Base-by-base conservation (phyloP, 2,329 filamentous ascomycete species). In the Neobulgaria alba region DNA sequence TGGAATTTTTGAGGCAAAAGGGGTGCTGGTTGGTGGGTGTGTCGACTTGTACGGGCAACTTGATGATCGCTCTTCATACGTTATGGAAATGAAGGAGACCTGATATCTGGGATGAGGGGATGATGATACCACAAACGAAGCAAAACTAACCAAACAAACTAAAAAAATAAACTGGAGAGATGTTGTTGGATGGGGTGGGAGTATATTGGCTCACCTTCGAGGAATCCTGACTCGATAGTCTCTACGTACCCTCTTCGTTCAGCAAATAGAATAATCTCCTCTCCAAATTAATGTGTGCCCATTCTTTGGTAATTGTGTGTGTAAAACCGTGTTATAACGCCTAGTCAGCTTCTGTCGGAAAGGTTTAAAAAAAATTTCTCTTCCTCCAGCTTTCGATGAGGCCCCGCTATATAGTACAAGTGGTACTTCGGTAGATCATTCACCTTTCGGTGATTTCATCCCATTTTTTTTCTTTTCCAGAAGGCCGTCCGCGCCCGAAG, bases 1-100 rank as follows among this genome's bases (percentile, higher is more conserved):
- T 17, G 33, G 15, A 12, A 10, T 15, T 47, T 46, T 42, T 34
- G 41, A 23, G 36, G 35, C 33, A 16, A 38, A 17, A 29, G 41
- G 47, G 36, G 43, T 26, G 47, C 33, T 45, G 43, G 36, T 47
- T 32, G 41, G 34, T 45, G 46, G 7, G 12, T 7, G 23, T 26
- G 23, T 26, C 7, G 12, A 34, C 31, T 38, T 33, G 34, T 38
- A 30, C 36, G 40, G 49, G 33, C 38, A 55, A 53, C n/a, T n/a
- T 41, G 43, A 55, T 49, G 53, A 48, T 54, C 43, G 52, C 49
- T 52, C 39, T 29, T 26, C 12, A 50, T 43, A 45, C 48, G 54
- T 50, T 45, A 21, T 52, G n/a, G 15, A 51, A 54, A 36, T 45
- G 46, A 45, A 41, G 37, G 41, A 42, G 19, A 48, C 53, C 26